Evolutionary conservation across 306 rosid genomes (phyloP), one percentile per base, ranked within the genome.

Genomic region (Senna tora): DNA sequence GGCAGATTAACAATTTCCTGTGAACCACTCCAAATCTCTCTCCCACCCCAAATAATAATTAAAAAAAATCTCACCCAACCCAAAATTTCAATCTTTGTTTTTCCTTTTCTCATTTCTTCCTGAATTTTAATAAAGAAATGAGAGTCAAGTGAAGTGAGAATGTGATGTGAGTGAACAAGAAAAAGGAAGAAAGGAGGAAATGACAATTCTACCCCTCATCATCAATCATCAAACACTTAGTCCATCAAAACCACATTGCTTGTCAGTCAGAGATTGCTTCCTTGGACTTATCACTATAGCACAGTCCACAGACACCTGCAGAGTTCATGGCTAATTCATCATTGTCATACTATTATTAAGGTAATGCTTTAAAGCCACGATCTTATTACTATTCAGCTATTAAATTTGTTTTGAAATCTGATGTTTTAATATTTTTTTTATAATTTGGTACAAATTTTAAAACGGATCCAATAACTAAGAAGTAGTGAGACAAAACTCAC

Each of bases 231-330:
- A 94, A 45, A 94, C 97, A 56, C 82, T 91, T 65, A 95, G 78
- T 62, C 99, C 97, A 78, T 94, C 96, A 68, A 91, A 91, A 49
- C 98, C 98, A 81, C 98, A 94, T 76, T 83, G 97, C 89, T 91
- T 89, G 84, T 85, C 80, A 45, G 91, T 87, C 13, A 94, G 90
- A 66, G 96, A 82, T 75, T 91, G 96, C 82, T 94, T 91, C 85
- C 84, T 94, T 84, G 97, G 98, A 86, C 98, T 94, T 68, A 91
- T 89, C 77, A 81, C 97, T 49, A 94, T 86, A 10, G 92, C 93
- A 84, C 97, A 94, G 84, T 94, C 94, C 90, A 91, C 97, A 1
- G 96, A 94, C 0, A 91, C 98, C 98, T 94, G 95, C 71, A 56
- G 39, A 83, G 9, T 79, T 54, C 33, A 17, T 0, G 53, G 61